Evolutionary conservation across 768 basidiomycete species (phyloP), one percentile per base, ranked within the genome.

Genomic region (Trametes sanguinea): DNA sequence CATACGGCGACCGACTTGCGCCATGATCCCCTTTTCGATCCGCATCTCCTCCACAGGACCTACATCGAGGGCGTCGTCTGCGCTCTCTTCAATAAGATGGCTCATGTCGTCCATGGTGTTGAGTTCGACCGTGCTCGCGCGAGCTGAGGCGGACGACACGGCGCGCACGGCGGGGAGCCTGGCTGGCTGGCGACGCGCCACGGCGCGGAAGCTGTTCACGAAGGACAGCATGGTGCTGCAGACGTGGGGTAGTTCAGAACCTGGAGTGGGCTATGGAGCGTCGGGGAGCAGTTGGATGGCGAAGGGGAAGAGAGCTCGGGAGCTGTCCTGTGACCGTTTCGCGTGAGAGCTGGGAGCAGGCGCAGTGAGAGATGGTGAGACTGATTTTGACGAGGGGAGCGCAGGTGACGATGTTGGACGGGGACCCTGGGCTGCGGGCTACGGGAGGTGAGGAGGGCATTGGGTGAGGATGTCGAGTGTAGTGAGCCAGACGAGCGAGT

Each of bases 171-270:
- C 54, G 2, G 54, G 50, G n/a, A 43, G 16, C 6, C 29, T 56
- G 27, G 14, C 22, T 10, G 59, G 9, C 47, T 61, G 54, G 60
- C 51, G 60, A 45, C 63, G 62, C 53, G 54, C 56, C 11, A 46
- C 57, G 29, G 56, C 40, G 60, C 63, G 66, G 51, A 67, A 56
- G 35, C 53, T 45, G 60, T 45, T 51, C 6, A 51, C 33, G 43
- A 22, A 22, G 22, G 22, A 22, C 22, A 66, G 29, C 65, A 66
- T 66, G 39, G 42, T 16, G n/a, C 27, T 35, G 57, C 51, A 43
- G 42, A 50, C 40, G 32, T 22, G 22, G 22, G 22, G 22, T 51
- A 57, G 57, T 37, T 57, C 29, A 57, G 57, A 7, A 30, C 8
- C 46, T 30, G 54, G 33, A 39, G 52, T 2, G n/a, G 17, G 22